These are phyloP conservation scores for Entophlyctis helioformis DNA, from an alignment of 192 early-diverging fungal genomes.

Conservation along the genomic window DNA sequence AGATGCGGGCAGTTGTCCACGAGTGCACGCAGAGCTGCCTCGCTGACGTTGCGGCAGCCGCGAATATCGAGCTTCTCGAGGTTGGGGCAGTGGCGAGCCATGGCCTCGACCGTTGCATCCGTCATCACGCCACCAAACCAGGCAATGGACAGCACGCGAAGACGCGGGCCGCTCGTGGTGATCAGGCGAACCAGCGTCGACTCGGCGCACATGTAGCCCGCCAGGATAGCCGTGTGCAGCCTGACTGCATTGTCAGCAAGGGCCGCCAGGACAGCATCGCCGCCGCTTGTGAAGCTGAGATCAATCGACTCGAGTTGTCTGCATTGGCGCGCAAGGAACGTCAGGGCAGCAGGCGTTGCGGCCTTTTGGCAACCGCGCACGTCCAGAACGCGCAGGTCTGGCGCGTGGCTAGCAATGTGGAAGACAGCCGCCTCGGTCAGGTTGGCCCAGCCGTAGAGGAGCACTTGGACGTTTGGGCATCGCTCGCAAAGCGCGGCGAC, in stretches of 20 bases:
- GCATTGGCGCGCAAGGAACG: neutral
- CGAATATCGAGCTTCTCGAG: constrained; percentile 5
- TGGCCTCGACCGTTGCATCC: neutral
- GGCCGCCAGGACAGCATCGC: neutral
- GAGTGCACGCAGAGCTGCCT: neutral
- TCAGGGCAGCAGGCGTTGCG: neutral
- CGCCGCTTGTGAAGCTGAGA: constrained; percentile 2
- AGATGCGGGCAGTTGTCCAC: neutral
- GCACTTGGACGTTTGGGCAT: neutral
- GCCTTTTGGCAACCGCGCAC: constrained; percentile 4
- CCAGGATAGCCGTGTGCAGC: constrained; percentile 1
- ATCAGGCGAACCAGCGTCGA: neutral
- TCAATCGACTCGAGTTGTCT: neutral
- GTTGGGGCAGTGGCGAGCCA: constrained; percentile 1
- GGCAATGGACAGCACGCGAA: constrained; percentile 1
- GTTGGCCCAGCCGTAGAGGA: constrained; percentile 1
- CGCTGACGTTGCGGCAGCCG: neutral
- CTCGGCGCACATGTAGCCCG: constrained; percentile 1
- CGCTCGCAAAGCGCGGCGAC: neutral
- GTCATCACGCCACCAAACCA: constrained; percentile 1
- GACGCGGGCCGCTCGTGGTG: neutral
- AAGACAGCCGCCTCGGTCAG: neutral
- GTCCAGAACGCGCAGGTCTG: constrained; percentile 1
- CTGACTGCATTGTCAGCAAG: neutral
- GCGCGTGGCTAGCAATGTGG: neutral